Evolutionary conservation across 768 basidiomycete genomes (phyloP).

Genomic region (Cubamyces sp.): DNA sequence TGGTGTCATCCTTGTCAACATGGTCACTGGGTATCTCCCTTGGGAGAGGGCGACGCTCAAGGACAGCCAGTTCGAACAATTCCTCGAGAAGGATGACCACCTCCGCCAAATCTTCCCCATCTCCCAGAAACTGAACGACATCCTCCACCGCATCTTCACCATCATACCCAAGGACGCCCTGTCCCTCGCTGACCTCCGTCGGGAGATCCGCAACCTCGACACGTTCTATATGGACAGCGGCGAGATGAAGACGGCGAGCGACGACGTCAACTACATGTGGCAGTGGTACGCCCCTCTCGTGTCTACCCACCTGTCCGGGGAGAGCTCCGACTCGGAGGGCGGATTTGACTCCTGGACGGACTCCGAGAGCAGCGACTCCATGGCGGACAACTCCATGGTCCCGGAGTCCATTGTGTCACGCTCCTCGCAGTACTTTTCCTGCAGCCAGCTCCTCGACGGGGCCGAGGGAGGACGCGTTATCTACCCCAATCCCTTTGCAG

Average conservation of each 20-base stretch:
- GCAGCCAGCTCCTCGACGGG: background rate
- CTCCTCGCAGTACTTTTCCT: background rate
- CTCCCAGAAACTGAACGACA: conserved; percentile 61
- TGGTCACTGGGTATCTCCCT: conserved; percentile 77
- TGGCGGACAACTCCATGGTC: background rate
- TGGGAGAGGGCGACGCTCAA: conserved; percentile 72
- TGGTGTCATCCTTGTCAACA: conserved; percentile 81
- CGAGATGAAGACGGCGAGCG: conserved; percentile 6
- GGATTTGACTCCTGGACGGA: conserved; percentile 7
- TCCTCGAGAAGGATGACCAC: conserved; percentile 62
- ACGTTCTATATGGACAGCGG: conserved; percentile 34
- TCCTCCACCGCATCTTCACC: conserved; percentile 59
- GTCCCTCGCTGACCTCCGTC: conserved; percentile 27
- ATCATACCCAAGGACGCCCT: conserved; percentile 25
- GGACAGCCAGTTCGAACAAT: conserved; percentile 72
- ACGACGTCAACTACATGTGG: conserved; percentile 11
- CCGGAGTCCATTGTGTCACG: background rate
- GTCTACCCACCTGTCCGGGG: background rate
- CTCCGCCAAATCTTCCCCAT: conserved; percentile 74
- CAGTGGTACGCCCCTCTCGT: conserved; percentile 1
- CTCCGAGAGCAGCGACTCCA: conserved; percentile 15
- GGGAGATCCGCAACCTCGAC: conserved; percentile 28
- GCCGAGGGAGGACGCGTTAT: conserved; percentile 2
- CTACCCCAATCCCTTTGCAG: background rate
- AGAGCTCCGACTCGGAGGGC: conserved; percentile 13